A percentile compares a stretch with the other conserved stretches of the same genome.
phyloP scores from a whole-genome alignment of 768 basidiomycete genomes.

The Leccinum rimulosum region DNA sequence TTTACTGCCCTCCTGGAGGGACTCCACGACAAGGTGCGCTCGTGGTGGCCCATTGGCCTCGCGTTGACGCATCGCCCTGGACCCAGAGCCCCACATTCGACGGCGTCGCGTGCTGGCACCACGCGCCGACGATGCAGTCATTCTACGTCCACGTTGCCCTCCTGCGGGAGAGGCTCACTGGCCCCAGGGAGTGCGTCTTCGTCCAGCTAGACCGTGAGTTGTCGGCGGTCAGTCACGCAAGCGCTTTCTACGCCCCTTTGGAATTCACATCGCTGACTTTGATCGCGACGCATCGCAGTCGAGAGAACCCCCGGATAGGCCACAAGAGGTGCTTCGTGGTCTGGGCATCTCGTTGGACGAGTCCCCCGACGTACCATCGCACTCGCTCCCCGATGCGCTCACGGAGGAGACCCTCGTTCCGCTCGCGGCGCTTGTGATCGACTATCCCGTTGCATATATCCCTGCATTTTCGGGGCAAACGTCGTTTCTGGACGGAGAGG shows the following conservation, averaged over 20 bases:
- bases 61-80: neutral
- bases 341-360: constrained; percentile 5
- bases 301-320: constrained; percentile 6
- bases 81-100: constrained; percentile 34
- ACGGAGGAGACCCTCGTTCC: constrained; percentile 39
- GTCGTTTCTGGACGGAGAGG: constrained; percentile 43
- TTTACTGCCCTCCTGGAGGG: constrained; percentile 36
- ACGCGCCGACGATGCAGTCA: constrained; percentile 46
- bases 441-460: constrained; percentile 58
- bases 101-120: constrained; percentile 44
- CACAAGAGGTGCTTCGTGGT: constrained; percentile 15
- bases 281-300: constrained; percentile 10
- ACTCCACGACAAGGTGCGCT: constrained; percentile 40
- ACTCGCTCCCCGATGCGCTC: constrained; percentile 30
- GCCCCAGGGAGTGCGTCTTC: constrained; percentile 13
- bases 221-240: constrained; percentile 21
- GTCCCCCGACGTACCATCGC: constrained; percentile 16
- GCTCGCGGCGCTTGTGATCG: constrained; percentile 57
- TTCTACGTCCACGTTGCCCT: constrained; percentile 49
- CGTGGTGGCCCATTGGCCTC: neutral
- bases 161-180: constrained; percentile 10
- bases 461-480: constrained; percentile 40
- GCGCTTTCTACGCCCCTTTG: neutral
- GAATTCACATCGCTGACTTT: neutral
- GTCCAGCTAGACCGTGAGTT: constrained; percentile 12